Conservation (phyloP, 2,329 filamentous ascomycete species). For the Cladophialophora psammophila region DNA sequence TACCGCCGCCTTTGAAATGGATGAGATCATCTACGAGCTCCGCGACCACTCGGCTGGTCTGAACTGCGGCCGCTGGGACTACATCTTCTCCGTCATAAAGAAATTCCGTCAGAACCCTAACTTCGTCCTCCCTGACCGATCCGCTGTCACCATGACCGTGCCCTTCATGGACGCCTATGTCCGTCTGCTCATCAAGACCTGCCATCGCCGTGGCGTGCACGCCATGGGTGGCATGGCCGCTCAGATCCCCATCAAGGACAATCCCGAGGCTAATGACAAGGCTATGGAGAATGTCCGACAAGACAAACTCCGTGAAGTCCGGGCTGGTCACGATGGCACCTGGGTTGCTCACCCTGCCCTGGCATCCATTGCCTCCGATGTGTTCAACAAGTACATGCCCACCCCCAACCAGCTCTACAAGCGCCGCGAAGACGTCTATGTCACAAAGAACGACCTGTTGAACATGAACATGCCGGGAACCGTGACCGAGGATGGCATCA, state of each 20-base stretch:
- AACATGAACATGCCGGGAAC: slow-evolving; percentile 97
- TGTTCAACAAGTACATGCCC: slow-evolving; percentile 99
- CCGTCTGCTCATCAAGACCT: slow-evolving; percentile 96
- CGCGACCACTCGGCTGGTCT: slow-evolving; percentile 94
- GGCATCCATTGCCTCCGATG: slow-evolving; percentile 82
- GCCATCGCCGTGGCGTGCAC: slow-evolving; percentile 95
- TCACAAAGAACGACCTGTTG: slow-evolving; percentile 86
- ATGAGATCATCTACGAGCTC: slow-evolving; percentile 99
- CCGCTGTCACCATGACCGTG: slow-evolving; percentile 92
- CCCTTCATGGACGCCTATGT: slow-evolving; percentile 99
- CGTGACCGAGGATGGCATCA: slow-evolving; percentile 92
- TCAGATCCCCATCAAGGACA: slow-evolving; percentile 98
- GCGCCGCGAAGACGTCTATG: slow-evolving; percentile 85
- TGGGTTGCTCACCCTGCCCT: slow-evolving; percentile 98
- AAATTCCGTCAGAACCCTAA: slow-evolving; percentile 95
- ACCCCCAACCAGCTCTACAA: slow-evolving; percentile 95
- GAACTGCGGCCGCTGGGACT: slow-evolving; percentile 99
- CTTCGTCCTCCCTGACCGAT: slow-evolving; percentile 92
- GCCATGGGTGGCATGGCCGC: slow-evolving; percentile 99
- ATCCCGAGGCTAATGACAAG: slow-evolving; percentile 86
- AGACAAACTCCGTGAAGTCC: slow-evolving; percentile 95
- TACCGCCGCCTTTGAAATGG: slow-evolving; percentile 98
- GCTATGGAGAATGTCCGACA: slow-evolving; percentile 93
- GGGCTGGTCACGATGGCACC: slow-evolving; percentile 93
- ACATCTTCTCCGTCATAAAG: slow-evolving; percentile 99